Evolutionary conservation across 352 stramenopile species (phyloP).

Genomic region (Pythium sp.): DNA sequence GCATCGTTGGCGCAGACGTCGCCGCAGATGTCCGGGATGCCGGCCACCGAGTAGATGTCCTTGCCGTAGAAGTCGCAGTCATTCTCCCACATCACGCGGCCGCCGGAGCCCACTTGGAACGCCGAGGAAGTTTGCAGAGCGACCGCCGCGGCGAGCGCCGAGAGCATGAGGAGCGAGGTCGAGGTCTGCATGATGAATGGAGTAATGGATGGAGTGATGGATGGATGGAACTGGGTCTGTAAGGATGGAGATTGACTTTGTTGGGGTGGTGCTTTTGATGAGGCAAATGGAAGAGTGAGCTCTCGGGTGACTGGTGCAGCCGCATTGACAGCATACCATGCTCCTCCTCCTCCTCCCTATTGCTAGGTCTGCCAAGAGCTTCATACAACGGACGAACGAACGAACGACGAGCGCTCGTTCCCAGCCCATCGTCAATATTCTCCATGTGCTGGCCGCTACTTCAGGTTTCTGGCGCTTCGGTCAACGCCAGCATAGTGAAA

Average conservation of each 20-base stretch:
- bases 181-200: slow-evolving; percentile 12
- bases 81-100: slow-evolving; percentile 24
- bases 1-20: slow-evolving; percentile 18
- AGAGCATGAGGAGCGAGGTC: slow-evolving; percentile 9
- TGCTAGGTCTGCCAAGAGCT: neutral
- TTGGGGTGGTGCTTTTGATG: neutral
- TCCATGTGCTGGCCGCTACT: slow-evolving; percentile 6
- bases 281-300: slow-evolving; percentile 17
- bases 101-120: slow-evolving; percentile 13
- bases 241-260: neutral
- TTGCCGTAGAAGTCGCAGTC: slow-evolving; percentile 21
- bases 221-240: neutral
- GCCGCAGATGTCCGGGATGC: slow-evolving; percentile 18
- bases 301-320: neutral
- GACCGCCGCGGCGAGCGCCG: slow-evolving; percentile 4
- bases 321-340: neutral
- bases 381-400: neutral
- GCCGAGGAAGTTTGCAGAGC: neutral
- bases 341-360: neutral
- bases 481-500: neutral
- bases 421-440: neutral
- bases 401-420: neutral
- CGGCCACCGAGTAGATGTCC: slow-evolving; percentile 17
- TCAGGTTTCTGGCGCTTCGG: slow-evolving; percentile 1
- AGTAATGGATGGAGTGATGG: too few relatives aligned